Conservation (phyloP, 1,284 basidiomycete genomes). For the Microbotryomycetes sp. region DNA sequence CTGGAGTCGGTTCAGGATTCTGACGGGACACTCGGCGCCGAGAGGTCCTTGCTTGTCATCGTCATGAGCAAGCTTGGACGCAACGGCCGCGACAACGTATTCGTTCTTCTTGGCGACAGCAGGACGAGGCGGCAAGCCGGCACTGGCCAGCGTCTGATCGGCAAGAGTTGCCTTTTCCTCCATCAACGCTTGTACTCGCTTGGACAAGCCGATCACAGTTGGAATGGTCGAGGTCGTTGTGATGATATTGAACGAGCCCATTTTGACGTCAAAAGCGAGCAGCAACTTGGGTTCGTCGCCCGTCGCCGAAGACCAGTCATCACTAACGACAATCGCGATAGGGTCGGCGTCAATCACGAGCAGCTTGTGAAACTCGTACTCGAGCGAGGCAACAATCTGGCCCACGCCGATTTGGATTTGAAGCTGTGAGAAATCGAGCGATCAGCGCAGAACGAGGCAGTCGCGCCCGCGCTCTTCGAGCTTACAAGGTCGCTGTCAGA, state of each 20-base stretch:
- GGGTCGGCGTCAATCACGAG: conserved; percentile 26
- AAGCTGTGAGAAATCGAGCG: neutral
- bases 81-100: conserved; percentile 1
- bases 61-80: conserved; percentile 1
- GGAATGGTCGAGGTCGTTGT: conserved; percentile 22
- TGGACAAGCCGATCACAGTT: conserved; percentile 9
- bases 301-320: conserved; percentile 24
- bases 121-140: conserved; percentile 6
- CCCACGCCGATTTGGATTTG: conserved; percentile 18
- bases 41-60: neutral
- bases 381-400: conserved; percentile 10
- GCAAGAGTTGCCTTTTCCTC: conserved; percentile 16
- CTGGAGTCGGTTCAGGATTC: conserved; percentile 17
- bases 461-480: too few species aligned
- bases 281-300: neutral
- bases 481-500: conserved; percentile 7
- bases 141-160: neutral
- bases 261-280: conserved; percentile 11
- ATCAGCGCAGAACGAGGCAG: neutral
- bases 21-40: neutral
- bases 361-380: conserved; percentile 25
- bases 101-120: neutral
- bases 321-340: conserved; percentile 17
- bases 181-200: conserved; percentile 12
- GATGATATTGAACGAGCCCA: conserved; percentile 25